Conservation (phyloP, 129 eudicot species). For the Lonicera japonica region DNA sequence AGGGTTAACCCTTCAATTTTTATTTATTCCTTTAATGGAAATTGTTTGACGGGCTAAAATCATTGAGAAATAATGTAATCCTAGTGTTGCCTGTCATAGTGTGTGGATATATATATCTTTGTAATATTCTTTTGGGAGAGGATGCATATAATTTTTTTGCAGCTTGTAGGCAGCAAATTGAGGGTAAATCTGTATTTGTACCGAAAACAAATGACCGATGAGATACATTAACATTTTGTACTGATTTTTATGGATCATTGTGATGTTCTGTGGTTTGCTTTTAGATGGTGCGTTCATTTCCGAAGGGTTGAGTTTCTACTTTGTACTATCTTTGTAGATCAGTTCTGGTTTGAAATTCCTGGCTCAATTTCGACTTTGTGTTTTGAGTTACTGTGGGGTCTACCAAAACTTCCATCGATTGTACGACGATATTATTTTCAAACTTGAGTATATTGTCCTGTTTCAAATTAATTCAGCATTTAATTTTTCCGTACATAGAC, state of each 20-base stretch:
- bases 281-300: no score
- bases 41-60: conserved; percentile 11
- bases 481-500: no score
- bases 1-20: conserved; percentile 12
- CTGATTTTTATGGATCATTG: conserved; percentile 8
- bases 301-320: no score
- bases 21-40: not conserved
- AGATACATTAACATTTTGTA: conserved; percentile 23
- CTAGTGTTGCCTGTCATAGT: conserved; percentile 26
- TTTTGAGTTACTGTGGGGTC: no score
- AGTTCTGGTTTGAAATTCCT: no score
- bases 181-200: conserved; percentile 37
- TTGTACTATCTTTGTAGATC: no score
- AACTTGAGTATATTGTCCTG: no score
- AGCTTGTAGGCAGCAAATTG: conserved; percentile 39
- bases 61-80: conserved; percentile 25
- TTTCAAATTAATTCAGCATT: no score
- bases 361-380: no score
- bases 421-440: no score
- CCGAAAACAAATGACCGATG: conserved; percentile 15
- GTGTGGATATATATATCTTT: conserved; percentile 20
- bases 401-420: no score
- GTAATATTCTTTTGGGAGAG: conserved; percentile 45
- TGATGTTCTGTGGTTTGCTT: no score
- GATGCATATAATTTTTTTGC: conserved; percentile 55